Evolutionary conservation across 1,139 yeast species (phyloP).

Genomic region (Zygosaccharomyces pseudobailii): DNA sequence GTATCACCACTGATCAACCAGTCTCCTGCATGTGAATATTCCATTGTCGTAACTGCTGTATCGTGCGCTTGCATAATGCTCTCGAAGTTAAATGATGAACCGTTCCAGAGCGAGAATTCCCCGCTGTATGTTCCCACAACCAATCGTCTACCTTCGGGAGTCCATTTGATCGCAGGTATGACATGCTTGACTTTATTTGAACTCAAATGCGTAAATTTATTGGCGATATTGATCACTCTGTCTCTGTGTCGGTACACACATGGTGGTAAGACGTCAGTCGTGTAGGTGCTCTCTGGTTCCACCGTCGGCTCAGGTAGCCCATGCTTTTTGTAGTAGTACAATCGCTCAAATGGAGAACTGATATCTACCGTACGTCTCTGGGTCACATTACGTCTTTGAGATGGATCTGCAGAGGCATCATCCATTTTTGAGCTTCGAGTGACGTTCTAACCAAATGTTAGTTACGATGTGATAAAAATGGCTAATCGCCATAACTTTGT

Average conservation of each 20-base stretch:
- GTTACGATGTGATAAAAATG: not conserved
- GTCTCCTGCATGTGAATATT: conserved; percentile 86
- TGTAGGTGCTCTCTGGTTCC: conserved; percentile 73
- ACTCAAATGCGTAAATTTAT: conserved; percentile 85
- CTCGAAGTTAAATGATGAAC: conserved; percentile 90
- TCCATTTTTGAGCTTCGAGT: conserved; percentile 16
- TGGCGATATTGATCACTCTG: conserved; percentile 54
- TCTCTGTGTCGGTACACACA: conserved; percentile 50
- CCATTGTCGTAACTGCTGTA: conserved; percentile 72
- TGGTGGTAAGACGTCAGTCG: conserved; percentile 71
- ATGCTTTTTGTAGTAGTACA: conserved; percentile 56
- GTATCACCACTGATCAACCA: conserved; percentile 95
- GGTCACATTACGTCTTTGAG: conserved; percentile 42
- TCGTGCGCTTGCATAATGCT: conserved; percentile 99
- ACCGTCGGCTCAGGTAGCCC: conserved; percentile 55
- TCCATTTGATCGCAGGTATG: conserved; percentile 87
- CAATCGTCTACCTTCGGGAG: conserved; percentile 91
- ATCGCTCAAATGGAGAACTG: conserved; percentile 76
- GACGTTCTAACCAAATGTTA: conserved; percentile 19
- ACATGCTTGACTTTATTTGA: conserved; percentile 91
- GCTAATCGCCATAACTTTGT: not conserved
- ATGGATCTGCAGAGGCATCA: conserved; percentile 23
- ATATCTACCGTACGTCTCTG: conserved; percentile 85
- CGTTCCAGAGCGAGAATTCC: conserved; percentile 96
- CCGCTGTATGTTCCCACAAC: conserved; percentile 91